phyloP scores from a whole-genome alignment of 108 stramenopile genomes.

The Nitzschia inconspicua region DNA sequence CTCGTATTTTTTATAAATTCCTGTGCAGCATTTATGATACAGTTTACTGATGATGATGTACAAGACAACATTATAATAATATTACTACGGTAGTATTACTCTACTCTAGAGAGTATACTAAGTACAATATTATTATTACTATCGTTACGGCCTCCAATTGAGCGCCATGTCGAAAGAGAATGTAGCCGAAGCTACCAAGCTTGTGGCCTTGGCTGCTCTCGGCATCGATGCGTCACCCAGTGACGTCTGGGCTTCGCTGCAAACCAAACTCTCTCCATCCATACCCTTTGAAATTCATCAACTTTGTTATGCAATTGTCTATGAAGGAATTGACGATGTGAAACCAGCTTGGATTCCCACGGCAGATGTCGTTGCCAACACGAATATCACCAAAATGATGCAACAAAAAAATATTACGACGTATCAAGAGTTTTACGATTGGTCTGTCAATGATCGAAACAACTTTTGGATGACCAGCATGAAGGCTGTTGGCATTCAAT shows the following conservation, averaged over 20 bases:
- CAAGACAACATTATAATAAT: no score
- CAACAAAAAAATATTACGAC: constrained; percentile 10
- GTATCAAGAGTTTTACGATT: constrained; percentile 32
- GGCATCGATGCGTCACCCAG: constrained; percentile 18
- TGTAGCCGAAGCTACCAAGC: no score
- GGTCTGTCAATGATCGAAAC: constrained; percentile 22
- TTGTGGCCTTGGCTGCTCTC: no score
- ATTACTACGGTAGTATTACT: no score
- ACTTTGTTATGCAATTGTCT: constrained; percentile 15
- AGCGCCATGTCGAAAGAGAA: no score
- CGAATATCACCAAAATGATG: constrained; percentile 37
- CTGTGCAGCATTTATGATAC: no score
- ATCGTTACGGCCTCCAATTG: no score
- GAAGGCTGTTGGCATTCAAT: constrained; percentile 18
- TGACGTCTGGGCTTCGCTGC: constrained; percentile 17
- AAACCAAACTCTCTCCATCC: constrained; percentile 20
- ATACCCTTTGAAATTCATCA: constrained; percentile 19
- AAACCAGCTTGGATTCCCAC: constrained; percentile 34
- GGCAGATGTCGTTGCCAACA: constrained; percentile 1
- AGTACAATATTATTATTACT: no score
- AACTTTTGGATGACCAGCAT: constrained; percentile 34
- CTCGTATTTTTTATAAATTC: no score
- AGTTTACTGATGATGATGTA: no score
- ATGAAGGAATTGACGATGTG: constrained; percentile 17
- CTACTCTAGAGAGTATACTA: no score